Base-by-base conservation (phyloP, 225 moss, liverwort and hornwort genomes). In the Bryum argenteum region DNA sequence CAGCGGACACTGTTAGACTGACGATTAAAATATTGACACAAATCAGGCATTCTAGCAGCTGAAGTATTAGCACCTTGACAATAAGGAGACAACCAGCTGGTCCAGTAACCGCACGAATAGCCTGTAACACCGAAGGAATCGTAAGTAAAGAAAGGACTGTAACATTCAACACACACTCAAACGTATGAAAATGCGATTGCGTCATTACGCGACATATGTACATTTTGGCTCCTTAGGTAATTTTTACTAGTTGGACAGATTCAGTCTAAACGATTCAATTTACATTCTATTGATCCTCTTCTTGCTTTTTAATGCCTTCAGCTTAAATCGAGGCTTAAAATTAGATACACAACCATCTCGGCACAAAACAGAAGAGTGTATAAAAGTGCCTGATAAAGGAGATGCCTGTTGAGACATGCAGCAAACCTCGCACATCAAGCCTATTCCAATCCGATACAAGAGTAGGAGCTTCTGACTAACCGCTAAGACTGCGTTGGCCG, bases 31-130 rank as follows among this genome's bases (percentile, higher is more conserved):
- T 11, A 23, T 42, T 37, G 40, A 70, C 23, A 37, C 50, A 45
- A n/a, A 41, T 66, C 68, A 6, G 33, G 7, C 33, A 11, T 65
- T 41, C 16, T 24, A 21, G 42, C 54, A 73, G 37, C 42, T 56
- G 69, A 54, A 72, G 21, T 73, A 78, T 38, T 52, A 14, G 18
- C 73, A 97, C 97, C 91, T 94, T 98, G 33, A 98, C 94, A 57
- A 94, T 87, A 23, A 98, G 86, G 17, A 98, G 91, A 61, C 97
- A 98, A 52, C 97, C 97, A 72, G 94, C 79, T 69, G 92, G 88
- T 78, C 97, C 94, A n/a, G 94, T 89, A 41, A 98, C 97, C 9
- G 97, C 94, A 79, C 92, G 89, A 72, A 98, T 92, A 44, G 89
- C 94, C 97, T 97, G 91, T 67, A 78, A 80, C 16, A 67, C 6